phyloP scores from a whole-genome alignment of 495 filamentous ascomycete species.

The Podospora appendiculata region DNA sequence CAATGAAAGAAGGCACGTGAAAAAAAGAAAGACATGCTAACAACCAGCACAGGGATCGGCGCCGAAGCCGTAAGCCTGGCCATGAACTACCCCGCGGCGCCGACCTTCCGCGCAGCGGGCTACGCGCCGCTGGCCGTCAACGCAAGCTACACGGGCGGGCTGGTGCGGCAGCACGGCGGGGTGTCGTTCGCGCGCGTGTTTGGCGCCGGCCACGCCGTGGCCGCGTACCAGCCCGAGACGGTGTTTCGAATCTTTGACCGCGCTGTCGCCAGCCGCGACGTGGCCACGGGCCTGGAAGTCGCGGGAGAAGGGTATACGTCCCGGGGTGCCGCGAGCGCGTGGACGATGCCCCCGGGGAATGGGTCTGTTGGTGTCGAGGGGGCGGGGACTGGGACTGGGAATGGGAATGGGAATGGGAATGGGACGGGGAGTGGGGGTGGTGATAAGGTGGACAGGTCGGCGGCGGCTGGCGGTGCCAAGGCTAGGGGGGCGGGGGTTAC shows the following conservation, averaged over 20 bases:
- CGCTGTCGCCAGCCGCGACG: slow-evolving; percentile 37
- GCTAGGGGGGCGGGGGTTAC: not conserved
- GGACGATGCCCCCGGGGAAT: slow-evolving; percentile 12
- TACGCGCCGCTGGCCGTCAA: slow-evolving; percentile 45
- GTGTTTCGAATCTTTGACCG: slow-evolving; percentile 20
- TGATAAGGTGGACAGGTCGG: too few relatives aligned
- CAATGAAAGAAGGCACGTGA: too few relatives aligned
- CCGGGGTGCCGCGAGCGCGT: slow-evolving; percentile 7
- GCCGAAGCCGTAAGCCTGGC: slow-evolving; percentile 51
- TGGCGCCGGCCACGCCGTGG: slow-evolving; percentile 53
- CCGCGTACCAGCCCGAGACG: slow-evolving; percentile 50
- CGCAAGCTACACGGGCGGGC: slow-evolving; percentile 42
- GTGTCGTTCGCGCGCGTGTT: slow-evolving; percentile 55
- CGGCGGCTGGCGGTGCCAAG: not conserved
- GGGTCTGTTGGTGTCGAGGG: not conserved
- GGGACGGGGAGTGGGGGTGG: not conserved
- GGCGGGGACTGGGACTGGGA: not conserved
- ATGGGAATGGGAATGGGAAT: not conserved
- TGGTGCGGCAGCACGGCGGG: slow-evolving; percentile 51
- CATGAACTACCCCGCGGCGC: slow-evolving; percentile 29
- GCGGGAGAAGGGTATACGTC: not conserved
- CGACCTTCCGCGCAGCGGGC: slow-evolving; percentile 34
- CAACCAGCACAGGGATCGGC: slow-evolving; percentile 30
- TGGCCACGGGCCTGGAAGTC: slow-evolving; percentile 42
- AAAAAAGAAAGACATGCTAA: too few relatives aligned